Base-by-base conservation (phyloP, 2,329 filamentous ascomycete genomes). In the Colletotrichum chrysophilum region DNA sequence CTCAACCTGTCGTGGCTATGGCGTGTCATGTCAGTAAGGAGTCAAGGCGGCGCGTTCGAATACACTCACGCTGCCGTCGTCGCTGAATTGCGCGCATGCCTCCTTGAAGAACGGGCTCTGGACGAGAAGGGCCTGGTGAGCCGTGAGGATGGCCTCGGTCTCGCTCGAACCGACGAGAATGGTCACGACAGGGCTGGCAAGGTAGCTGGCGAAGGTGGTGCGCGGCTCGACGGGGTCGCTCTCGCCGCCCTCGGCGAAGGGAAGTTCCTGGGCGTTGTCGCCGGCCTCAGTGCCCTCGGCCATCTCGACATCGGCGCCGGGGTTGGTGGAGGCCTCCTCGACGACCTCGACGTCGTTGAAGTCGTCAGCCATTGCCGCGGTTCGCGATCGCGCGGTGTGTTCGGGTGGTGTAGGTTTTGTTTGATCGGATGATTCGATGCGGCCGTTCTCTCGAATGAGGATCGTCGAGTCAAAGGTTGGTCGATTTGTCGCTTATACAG, bases 61-160 rank as follows among this genome's bases (percentile, higher is more conserved):
- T n/a, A 14, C 16, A 86, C 91, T 77, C 85, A 94, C 93, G 74
- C 89, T 89, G 64, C 89, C 89, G 68, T 92, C 90, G 36, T 91
- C 88, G 62, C 87, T 87, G 80, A 96, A 94, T 66, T 89, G 84
- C 13, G 89, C 87, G 81, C 93, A 92, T 8, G 90, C 87, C 26
- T 92, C 89, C 13, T 88, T 87, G 81, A 98, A 95, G 84, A 90
- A 96, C 0, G 95, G 94, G 58, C 95, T 96, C 82, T 93, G 90
- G 13, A 87, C 81, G 43, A 98, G 88, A 30, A 98, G 89, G 4
- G 88, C 93, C 85, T 98, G 94, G 84, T 98, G 96, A 8, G 95
- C 95, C 28, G 92, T 93, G 74, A 98, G 89, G 36, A 92, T 88
- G 12, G 91, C 92, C 79, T 91, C 88, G 3, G 86, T 83, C 6